Evolutionary conservation across 345 rosid genomes (phyloP).

Genomic region (Syzygium aqueum): DNA sequence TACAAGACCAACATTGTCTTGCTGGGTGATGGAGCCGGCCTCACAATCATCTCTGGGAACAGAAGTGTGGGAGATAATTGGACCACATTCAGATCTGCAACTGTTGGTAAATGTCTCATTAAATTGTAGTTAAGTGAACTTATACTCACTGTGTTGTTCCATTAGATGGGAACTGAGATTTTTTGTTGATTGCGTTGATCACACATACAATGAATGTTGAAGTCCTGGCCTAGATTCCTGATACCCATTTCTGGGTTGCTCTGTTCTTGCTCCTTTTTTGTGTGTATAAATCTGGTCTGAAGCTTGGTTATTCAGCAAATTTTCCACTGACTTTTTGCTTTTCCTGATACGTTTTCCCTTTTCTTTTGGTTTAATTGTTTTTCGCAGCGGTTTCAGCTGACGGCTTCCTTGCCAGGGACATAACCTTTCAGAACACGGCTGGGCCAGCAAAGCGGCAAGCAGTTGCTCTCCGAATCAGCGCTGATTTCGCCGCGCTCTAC

Average conservation of each 20-base stretch:
- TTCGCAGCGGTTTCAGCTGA: slow-evolving; percentile 65
- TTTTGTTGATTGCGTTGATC: not conserved
- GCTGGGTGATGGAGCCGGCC: slow-evolving; percentile 64
- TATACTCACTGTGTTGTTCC: not conserved
- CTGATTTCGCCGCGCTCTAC: slow-evolving; percentile 60
- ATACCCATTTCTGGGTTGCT: not conserved
- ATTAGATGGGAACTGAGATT: not conserved
- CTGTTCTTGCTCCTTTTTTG: not conserved
- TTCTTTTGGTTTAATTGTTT: not conserved
- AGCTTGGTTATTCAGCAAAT: not conserved
- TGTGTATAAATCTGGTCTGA: not conserved
- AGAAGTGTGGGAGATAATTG: slow-evolving; percentile 69
- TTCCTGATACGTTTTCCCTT: not conserved
- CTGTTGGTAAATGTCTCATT: slow-evolving; percentile 40
- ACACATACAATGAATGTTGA: not conserved
- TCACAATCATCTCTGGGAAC: slow-evolving; percentile 52
- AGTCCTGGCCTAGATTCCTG: not conserved
- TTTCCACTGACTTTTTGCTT: not conserved
- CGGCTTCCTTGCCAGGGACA: slow-evolving; percentile 69
- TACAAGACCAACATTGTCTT: slow-evolving; percentile 62
- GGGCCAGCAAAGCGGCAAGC: slow-evolving; percentile 80
- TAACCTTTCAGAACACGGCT: slow-evolving; percentile 64
- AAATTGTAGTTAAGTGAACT: not conserved
- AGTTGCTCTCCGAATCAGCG: slow-evolving; percentile 59
- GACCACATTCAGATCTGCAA: slow-evolving; percentile 97